A percentile compares a stretch with the other conserved stretches of the same genome.
Conservation (phyloP, 139 green algal species). For the Coelastrella sp. region DNA sequence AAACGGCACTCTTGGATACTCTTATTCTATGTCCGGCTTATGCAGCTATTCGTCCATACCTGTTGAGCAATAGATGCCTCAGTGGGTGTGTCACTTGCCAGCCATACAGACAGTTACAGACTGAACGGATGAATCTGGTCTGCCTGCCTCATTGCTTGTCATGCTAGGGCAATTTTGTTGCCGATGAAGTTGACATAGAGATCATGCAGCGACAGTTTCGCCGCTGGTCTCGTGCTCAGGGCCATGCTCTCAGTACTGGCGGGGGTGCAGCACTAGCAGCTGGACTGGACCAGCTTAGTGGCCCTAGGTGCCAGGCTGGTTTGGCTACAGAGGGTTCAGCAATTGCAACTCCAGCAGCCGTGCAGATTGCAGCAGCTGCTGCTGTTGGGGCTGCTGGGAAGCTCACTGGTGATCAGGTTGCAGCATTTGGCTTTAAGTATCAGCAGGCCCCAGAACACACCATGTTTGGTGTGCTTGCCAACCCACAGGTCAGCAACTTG, state of each 20-base stretch:
- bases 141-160: too few species aligned
- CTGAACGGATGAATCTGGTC: too few species aligned
- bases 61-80: too few species aligned
- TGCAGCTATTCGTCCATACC: too few species aligned
- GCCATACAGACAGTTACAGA: too few species aligned
- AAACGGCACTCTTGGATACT: too few species aligned
- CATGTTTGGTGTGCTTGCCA: constrained; percentile 35
- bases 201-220: constrained; percentile 26
- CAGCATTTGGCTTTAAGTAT: constrained; percentile 32
- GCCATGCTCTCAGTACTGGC: background rate
- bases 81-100: too few species aligned
- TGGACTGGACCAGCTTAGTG: background rate
- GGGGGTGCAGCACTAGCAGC: background rate
- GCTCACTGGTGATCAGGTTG: constrained; percentile 32
- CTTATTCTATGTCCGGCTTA: too few species aligned
- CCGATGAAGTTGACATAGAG: constrained; percentile 14
- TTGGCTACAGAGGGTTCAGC: background rate
- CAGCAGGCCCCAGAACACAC: constrained; percentile 8
- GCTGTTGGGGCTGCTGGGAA: background rate
- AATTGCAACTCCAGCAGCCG: background rate
- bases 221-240: background rate
- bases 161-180: constrained; percentile 16
- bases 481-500: background rate
- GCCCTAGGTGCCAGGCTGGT: background rate
- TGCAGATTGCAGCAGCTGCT: background rate